Evolutionary conservation across 2,329 filamentous ascomycete genomes (phyloP), one percentile per base, ranked within the genome.

Genomic region (Sporothrix pallida): DNA sequence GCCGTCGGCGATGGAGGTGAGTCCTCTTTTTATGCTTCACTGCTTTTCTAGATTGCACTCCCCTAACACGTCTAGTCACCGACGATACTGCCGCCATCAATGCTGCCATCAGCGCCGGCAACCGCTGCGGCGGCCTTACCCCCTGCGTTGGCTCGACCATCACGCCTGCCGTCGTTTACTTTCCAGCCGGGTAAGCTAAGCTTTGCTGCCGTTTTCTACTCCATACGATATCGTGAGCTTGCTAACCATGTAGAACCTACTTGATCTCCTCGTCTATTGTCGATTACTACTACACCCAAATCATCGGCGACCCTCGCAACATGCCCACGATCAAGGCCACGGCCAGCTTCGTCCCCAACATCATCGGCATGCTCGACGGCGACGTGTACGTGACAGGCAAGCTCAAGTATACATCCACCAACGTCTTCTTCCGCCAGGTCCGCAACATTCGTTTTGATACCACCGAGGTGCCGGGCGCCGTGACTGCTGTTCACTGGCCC

Each of bases 21-120:
- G 78, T 63, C n/a, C 1, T 8, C 2, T 20, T 6, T 17, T 52
- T 15, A 3, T 17, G 12, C 0, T 15, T 48, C 12, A 5, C 20
- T 17, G n/a, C 13, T 13, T 26, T 17, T 12, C 42, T n/a, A 20
- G 15, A 23, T 54, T 37, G n/a, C n/a, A n/a, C n/a, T n/a, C n/a
- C n/a, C n/a, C n/a, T 71, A 37, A 72, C 58, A 17, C 2, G 42
- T n/a, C 12, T 56, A 81, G 80, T 81, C 0, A 90, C 91, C 1
- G 93, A 96, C 76, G 93, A 96, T 79, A 95, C 93, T 1, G 84
- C 83, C 12, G 89, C 88, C 17, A 88, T 96, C 74, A 91, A 94
- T 79, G 83, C 83, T n/a, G 87, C 92, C 17, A 86, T 96, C 74
- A 85, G 88, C 74, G 78, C 80, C 4, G 76, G 77, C 1, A 71